Evolutionary conservation across 192 early-diverging fungal species (phyloP), one percentile per base, ranked within the genome.

Genomic region (Chytriomyces sp.): DNA sequence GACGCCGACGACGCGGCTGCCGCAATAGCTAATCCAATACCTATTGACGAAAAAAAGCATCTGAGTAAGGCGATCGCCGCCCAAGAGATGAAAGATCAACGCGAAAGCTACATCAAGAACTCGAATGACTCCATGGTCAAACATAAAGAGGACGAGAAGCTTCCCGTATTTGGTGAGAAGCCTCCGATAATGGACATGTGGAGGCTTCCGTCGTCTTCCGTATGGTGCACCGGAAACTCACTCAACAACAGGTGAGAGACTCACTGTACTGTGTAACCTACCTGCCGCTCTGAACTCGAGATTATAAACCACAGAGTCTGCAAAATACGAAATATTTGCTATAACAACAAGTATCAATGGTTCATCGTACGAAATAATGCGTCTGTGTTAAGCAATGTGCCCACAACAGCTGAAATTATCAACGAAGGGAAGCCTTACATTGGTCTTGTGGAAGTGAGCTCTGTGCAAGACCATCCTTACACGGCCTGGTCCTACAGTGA

Each of bases 281-380:
- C 8, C 12, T 19, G 25, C 28, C 22, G 67, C 17, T 10, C 30
- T 31, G 22, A 38, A 41, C n/a, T 36, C 10, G 34, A 22, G 10
- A 14, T 52, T 28, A 5, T 53, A 5, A 22, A 3, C 56, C 32
- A 34, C 26, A 81, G 84, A 54, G 56, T 73, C 12, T 85, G 84
- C 78, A 63, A 70, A 30, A 81, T 85, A 39, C 64, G 79, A 4
- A 85, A 85, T 55, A 54, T 85, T 26, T 85, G 84, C 74, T 85
- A 77, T 41, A 32, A 77, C 6, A 33, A 71, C 31, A 31, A 78
- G 25, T 41, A 76, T 5, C 34, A 76, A 8, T 85, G 84, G 84
- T 82, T 85, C 65, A 78, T 85, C 37, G 49, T 76, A 5, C 58
- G 67, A 44, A 81, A 82, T 36, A 83, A 84, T 53, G 53, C 74